Conservation (phyloP, 768 basidiomycete genomes). For the Lactarius tabidus region DNA sequence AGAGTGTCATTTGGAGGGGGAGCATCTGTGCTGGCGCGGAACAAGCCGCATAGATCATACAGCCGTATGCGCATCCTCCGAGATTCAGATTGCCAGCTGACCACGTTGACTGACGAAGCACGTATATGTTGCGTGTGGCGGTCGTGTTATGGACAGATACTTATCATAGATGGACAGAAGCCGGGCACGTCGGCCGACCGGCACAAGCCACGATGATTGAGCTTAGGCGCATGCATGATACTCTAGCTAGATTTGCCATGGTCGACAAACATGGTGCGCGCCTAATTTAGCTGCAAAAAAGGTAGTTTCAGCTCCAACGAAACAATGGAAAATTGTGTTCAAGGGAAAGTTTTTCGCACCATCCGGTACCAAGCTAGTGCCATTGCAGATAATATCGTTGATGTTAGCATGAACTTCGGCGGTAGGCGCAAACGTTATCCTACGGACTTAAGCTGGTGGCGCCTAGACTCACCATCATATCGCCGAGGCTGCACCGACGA, state of each 20-base stretch:
- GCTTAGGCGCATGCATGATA: not conserved
- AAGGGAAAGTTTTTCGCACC: not conserved
- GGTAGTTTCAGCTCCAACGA: not conserved
- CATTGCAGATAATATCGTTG: too few species aligned
- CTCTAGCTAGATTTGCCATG: not conserved
- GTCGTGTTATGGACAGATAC: not conserved
- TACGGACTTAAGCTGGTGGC: not conserved
- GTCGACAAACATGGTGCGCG: not conserved
- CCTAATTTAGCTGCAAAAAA: not conserved
- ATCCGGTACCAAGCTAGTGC: not conserved
- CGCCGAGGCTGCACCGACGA: not conserved
- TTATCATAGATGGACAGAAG: not conserved
- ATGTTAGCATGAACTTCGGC: not conserved
- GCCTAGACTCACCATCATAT: not conserved
- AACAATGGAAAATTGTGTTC: not conserved
- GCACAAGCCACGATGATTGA: not conserved
- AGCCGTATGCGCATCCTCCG: not conserved
- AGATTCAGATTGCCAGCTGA: not conserved
- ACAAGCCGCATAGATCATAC: not conserved
- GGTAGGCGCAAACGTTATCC: not conserved
- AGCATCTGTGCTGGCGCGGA: not conserved
- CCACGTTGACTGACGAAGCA: not conserved
- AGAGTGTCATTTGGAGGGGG: slow-evolving; percentile 4
- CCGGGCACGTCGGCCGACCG: too few species aligned
- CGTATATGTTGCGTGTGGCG: not conserved